Evolutionary conservation across 352 stramenopile species (phyloP).

Genomic region (Thalassiosira delicatula): DNA sequence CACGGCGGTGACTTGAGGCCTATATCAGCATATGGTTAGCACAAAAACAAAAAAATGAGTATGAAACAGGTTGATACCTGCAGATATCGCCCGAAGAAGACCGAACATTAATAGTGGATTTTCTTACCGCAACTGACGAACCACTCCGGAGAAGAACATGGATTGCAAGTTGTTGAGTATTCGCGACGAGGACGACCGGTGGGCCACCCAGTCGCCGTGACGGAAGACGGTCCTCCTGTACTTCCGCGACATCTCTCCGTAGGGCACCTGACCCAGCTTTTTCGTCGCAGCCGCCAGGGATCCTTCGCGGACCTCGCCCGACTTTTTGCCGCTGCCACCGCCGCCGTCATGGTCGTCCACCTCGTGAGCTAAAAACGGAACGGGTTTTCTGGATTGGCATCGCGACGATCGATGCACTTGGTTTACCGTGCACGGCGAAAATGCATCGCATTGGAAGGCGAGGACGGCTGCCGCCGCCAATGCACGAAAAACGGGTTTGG

Average conservation of each 20-base stretch:
- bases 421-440: constrained; percentile 7
- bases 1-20: too few relatives aligned
- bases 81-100: too few relatives aligned
- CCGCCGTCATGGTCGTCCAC: constrained; percentile 2
- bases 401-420: constrained; percentile 4
- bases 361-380: neutral
- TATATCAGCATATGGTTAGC: too few relatives aligned
- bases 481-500: neutral
- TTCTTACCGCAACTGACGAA: too few relatives aligned
- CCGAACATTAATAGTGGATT: too few relatives aligned
- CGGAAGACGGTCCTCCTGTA: constrained; percentile 75
- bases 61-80: too few relatives aligned
- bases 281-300: constrained; percentile 50
- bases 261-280: constrained; percentile 35
- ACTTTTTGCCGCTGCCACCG: constrained; percentile 14
- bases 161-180: constrained; percentile 72
- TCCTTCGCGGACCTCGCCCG: constrained; percentile 13
- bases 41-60: too few relatives aligned
- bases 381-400: neutral
- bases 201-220: constrained; percentile 68
- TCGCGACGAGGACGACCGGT: constrained; percentile 72
- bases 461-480: constrained; percentile 1
- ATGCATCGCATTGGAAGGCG: constrained; percentile 1
- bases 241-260: constrained; percentile 64
- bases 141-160: constrained; percentile 70